phyloP scores from a whole-genome alignment of 108 stramenopile genomes.

The Cyclotella choctawhatcheeana region DNA sequence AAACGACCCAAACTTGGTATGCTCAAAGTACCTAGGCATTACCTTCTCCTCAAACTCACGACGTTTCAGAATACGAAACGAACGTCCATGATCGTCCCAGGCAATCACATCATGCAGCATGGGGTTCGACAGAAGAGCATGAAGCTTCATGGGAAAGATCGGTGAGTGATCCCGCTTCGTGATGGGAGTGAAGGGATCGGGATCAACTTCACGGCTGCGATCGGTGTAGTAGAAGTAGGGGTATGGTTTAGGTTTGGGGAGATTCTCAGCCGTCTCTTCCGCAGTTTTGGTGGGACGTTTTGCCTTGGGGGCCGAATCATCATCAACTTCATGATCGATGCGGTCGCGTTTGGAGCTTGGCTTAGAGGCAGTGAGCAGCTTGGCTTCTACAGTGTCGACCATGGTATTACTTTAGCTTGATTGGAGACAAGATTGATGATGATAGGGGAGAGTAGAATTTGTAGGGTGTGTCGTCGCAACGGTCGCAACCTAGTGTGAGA shows the following conservation, averaged over 20 bases:
- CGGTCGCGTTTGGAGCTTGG: no score
- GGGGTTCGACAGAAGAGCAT: slow-evolving; percentile 63
- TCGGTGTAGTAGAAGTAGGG: slow-evolving; percentile 67
- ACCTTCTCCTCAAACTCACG: slow-evolving; percentile 70
- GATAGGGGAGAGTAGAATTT: no score
- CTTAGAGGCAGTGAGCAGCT: no score
- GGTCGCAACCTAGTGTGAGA: no score
- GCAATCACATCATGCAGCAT: slow-evolving; percentile 63
- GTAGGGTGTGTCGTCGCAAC: no score
- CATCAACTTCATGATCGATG: no score
- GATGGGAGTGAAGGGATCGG: slow-evolving; percentile 63
- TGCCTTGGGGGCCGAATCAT: no score
- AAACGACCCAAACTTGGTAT: slow-evolving; percentile 53
- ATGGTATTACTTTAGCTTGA: no score
- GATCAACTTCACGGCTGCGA: slow-evolving; percentile 51
- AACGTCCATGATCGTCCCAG: slow-evolving; percentile 79
- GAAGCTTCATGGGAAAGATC: slow-evolving; percentile 70
- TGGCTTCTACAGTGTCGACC: no score
- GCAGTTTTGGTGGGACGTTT: no score
- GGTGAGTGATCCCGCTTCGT: slow-evolving; percentile 58
- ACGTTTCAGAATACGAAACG: slow-evolving; percentile 73
- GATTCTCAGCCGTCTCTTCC: no score
- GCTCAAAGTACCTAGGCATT: slow-evolving; percentile 72
- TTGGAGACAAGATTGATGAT: no score
- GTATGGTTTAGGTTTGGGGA: slow-evolving; percentile 16